Conservation (phyloP, 495 filamentous ascomycete genomes). For the Neurospora tetraspora region DNA sequence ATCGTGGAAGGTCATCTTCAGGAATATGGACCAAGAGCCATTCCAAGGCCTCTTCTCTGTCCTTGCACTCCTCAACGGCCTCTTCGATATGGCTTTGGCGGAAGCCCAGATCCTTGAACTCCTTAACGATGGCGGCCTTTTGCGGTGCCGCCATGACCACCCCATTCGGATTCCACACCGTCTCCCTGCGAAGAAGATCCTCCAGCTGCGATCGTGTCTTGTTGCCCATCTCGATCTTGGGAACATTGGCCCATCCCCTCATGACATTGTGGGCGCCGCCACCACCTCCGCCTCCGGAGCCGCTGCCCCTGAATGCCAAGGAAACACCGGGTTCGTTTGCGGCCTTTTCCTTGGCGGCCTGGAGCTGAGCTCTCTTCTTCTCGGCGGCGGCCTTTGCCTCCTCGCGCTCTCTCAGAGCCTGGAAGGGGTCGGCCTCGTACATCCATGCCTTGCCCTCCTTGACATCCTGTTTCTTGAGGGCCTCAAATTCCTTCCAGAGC, state of each 20-base stretch:
- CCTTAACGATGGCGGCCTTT: slow-evolving; percentile 53
- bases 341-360: slow-evolving; percentile 52
- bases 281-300: slow-evolving; percentile 9
- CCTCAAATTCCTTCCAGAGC: slow-evolving; percentile 82
- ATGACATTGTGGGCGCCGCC: slow-evolving; percentile 24
- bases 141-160: slow-evolving; percentile 51
- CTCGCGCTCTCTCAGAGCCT: slow-evolving; percentile 65
- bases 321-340: slow-evolving; percentile 41
- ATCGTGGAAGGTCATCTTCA: slow-evolving; percentile 84
- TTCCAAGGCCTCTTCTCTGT: slow-evolving; percentile 79
- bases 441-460: slow-evolving; percentile 74
- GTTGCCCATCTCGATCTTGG: slow-evolving; percentile 86
- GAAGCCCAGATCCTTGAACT: slow-evolving; percentile 69
- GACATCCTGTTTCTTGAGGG: slow-evolving; percentile 66
- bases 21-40: slow-evolving; percentile 96
- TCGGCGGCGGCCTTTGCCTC: slow-evolving; percentile 58
- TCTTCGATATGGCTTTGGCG: slow-evolving; percentile 81
- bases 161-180: slow-evolving; percentile 76
- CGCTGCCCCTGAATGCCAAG: slow-evolving; percentile 27
- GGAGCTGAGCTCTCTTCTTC: slow-evolving; percentile 57
- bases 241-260: slow-evolving; percentile 74
- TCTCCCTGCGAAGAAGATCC: slow-evolving; percentile 59
- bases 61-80: slow-evolving; percentile 76
- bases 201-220: slow-evolving; percentile 70
- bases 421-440: slow-evolving; percentile 93